A percentile compares a stretch with the other conserved stretches of the same genome.
These are phyloP conservation scores for Lasiosphaeria ovina DNA, from an alignment of 495 filamentous ascomycete genomes.

Conservation along the genomic window DNA sequence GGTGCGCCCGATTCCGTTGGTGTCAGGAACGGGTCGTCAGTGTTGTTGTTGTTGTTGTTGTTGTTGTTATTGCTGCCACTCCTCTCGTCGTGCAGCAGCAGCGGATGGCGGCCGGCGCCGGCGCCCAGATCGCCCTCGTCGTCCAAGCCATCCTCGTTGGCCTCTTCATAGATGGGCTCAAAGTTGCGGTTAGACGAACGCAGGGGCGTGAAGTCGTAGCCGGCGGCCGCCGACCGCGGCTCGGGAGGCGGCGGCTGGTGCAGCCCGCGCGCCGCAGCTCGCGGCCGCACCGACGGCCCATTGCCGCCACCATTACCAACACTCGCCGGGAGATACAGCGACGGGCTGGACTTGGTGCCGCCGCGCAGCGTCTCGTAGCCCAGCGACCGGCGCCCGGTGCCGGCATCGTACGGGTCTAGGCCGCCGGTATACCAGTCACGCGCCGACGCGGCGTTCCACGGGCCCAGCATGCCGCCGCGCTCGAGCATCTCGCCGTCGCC, in stretches of 20 bases:
- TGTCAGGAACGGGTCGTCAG: conserved; percentile 46
- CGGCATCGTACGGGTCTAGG: conserved; percentile 34
- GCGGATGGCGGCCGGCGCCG: background rate
- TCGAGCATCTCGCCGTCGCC: conserved; percentile 60
- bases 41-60: conserved; percentile 23
- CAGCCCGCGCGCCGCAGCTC: conserved; percentile 23
- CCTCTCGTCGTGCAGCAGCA: background rate
- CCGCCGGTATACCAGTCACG: conserved; percentile 44
- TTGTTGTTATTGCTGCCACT: background rate
- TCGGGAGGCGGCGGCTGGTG: conserved; percentile 28
- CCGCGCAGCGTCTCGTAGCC: conserved; percentile 45
- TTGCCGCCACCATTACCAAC: background rate
- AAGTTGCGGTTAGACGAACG: conserved; percentile 32
- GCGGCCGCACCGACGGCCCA: background rate
- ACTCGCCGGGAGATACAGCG: conserved; percentile 22
- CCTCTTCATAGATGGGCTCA: conserved; percentile 63
- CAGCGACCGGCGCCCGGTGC: conserved; percentile 36
- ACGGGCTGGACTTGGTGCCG: conserved; percentile 6
- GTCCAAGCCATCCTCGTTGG: conserved; percentile 39
- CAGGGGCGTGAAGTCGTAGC: conserved; percentile 25
- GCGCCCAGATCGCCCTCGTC: no score
- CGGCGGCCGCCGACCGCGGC: background rate
- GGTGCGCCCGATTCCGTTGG: conserved; percentile 21
- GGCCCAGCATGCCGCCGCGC: conserved; percentile 29
- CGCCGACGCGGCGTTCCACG: conserved; percentile 28